Percentiles rank a stretch among this genome's conserved stretches.
These are phyloP conservation scores for Mucor lusitanicus DNA, from an alignment of 371 early-diverging fungal genomes.

Conservation along the genomic window DNA sequence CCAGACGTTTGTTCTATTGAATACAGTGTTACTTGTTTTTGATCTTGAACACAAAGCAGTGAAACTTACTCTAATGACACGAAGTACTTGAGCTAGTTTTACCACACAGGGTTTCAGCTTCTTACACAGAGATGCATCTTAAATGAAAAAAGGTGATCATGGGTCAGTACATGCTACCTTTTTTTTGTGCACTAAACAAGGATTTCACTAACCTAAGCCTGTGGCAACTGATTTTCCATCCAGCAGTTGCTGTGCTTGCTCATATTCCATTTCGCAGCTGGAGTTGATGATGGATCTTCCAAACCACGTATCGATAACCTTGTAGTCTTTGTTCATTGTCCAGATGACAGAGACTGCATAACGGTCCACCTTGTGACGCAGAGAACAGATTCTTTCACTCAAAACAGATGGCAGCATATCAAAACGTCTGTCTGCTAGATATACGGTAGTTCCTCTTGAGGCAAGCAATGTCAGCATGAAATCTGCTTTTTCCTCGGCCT, in stretches of 20 bases:
- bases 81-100: conserved; percentile 59
- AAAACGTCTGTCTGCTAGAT: conserved; percentile 89
- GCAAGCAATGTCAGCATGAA: conserved; percentile 1
- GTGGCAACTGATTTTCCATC: conserved; percentile 60
- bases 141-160: not conserved
- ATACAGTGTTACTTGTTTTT: too few species aligned
- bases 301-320: conserved; percentile 65
- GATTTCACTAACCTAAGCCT: conserved; percentile 36
- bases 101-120: conserved; percentile 51
- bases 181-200: not conserved
- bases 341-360: conserved; percentile 84
- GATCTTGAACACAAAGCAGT: not conserved
- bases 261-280: conserved; percentile 84
- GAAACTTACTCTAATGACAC: conserved; percentile 50
- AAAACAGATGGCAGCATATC: conserved; percentile 98
- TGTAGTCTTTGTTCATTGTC: conserved; percentile 58
- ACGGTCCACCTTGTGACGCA: conserved; percentile 80
- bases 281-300: conserved; percentile 86
- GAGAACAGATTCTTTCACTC: conserved; percentile 86
- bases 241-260: conserved; percentile 89
- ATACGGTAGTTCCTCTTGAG: conserved; percentile 89
- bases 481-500: too few species aligned
- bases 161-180: not conserved
- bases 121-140: conserved; percentile 47
- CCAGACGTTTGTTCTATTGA: conserved; percentile 54